phyloP scores from a whole-genome alignment of 257 asterid genomes.

The Solanum sitiens region DNA sequence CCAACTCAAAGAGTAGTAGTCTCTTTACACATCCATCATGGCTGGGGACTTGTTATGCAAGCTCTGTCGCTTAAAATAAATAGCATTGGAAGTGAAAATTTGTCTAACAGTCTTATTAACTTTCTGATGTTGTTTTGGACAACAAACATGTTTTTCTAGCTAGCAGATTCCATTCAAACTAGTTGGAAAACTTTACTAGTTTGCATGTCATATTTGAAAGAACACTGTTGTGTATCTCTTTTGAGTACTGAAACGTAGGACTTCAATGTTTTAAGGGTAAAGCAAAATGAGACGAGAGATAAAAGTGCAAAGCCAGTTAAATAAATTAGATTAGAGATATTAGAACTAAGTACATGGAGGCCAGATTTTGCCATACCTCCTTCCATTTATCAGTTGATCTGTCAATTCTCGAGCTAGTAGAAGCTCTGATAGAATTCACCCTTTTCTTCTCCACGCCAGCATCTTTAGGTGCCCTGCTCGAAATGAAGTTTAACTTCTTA shows the following conservation, averaged over 20 bases:
- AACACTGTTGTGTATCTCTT: not conserved
- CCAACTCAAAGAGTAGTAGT: not conserved
- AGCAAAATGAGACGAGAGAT: not conserved
- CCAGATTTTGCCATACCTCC: conserved; percentile 35
- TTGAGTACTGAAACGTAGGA: not conserved
- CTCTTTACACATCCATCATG: not conserved
- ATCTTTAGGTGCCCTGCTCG: conserved; percentile 35
- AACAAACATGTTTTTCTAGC: not conserved
- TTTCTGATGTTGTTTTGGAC: not conserved
- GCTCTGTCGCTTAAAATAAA: not conserved
- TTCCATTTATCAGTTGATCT: conserved; percentile 51
- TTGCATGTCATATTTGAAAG: not conserved
- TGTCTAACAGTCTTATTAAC: not conserved
- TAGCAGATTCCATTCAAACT: not conserved
- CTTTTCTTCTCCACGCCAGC: conserved; percentile 22
- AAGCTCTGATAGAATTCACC: conserved; percentile 15
- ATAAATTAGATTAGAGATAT: not conserved
- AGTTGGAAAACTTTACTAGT: not conserved
- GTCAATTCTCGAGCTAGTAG: conserved; percentile 33
- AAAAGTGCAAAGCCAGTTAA: not conserved
- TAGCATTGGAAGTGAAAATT: not conserved
- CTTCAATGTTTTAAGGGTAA: not conserved
- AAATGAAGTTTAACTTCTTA: not conserved
- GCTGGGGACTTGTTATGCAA: not conserved
- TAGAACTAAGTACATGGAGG: not conserved